Evolutionary conservation across 2,329 filamentous ascomycete species (phyloP), one percentile per base, ranked within the genome.

Genomic region (Colletotrichum agaves): DNA sequence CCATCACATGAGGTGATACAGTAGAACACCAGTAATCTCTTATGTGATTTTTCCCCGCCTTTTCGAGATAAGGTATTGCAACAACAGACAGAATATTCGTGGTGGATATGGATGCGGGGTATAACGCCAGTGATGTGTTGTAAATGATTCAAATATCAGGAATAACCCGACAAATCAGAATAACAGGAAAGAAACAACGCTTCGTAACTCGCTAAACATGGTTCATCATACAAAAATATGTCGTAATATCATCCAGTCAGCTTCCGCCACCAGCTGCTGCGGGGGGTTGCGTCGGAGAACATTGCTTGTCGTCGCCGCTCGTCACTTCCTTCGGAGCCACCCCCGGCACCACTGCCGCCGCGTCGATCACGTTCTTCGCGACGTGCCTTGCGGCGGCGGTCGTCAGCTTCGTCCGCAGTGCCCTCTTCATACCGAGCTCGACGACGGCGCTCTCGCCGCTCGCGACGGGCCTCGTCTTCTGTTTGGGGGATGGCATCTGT

Each of bases 261-360:
- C 79, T 87, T 88, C 78, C 79, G 85, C 87, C 87, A 89, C 86
- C 87, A 88, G 70, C 85, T 87, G 69, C 83, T 86, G 64, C 85
- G 79, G 19, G 85, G 85, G 12, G 84, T 67, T 21, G 64, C 33
- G 62, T 86, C 84, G 70, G 80, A 79, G 57, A 82, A 81, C 21
- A 79, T 73, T 19, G 80, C 79, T 44, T 78, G 76, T 19, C 82
- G 81, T 21, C 81, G 78, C 39, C 81, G 79, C 67, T 84, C 82
- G 46, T 83, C 81, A 62, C 81, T 82, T 2, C 79, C 81, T 58
- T 83, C 82, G 12, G 81, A 83, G 21, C 74, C 75, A 1, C 75
- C 76, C 3, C 72, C 76, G 23, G 56, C 64, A 23, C 69, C 72
- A 33, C 50, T 59, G 5, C 74, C 55, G 21, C 61, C 46, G 44